Evolutionary conservation across 2,329 filamentous ascomycete species (phyloP).

Genomic region (Pyrenophora tritici-repentis): DNA sequence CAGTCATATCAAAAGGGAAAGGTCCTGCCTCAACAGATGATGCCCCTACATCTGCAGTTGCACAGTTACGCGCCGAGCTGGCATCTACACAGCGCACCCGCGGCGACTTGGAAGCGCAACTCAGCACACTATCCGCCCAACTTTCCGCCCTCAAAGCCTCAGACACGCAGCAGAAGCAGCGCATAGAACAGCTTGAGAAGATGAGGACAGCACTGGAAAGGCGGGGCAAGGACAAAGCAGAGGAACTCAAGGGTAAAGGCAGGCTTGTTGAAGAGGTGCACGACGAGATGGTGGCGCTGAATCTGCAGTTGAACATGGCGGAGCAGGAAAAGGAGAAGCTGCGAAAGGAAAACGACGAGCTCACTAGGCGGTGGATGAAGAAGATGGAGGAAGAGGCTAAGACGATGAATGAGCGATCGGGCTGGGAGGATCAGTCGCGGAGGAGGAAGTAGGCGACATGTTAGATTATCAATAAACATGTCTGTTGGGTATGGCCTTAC

Average conservation of each 20-base stretch:
- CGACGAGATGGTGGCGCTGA: conserved; percentile 87
- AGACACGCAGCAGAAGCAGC: conserved; percentile 63
- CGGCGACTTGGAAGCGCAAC: conserved; percentile 66
- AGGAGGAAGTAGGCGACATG: conserved; percentile 17
- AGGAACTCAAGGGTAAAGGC: conserved; percentile 82
- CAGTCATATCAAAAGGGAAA: conserved; percentile 33
- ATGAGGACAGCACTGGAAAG: conserved; percentile 67
- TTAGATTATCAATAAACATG: no score
- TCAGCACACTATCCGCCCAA: conserved; percentile 67
- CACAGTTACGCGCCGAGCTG: conserved; percentile 64
- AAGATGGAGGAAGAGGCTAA: conserved; percentile 85
- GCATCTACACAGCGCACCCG: conserved; percentile 77
- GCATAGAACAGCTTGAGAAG: conserved; percentile 65
- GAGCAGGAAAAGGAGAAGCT: conserved; percentile 76
- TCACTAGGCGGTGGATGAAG: conserved; percentile 91
- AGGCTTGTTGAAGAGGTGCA: conserved; percentile 86
- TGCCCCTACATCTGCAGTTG: conserved; percentile 24
- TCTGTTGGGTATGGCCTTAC: no score
- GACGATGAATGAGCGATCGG: conserved; percentile 69
- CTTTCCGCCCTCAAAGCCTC: conserved; percentile 66
- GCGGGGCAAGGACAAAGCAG: conserved; percentile 77
- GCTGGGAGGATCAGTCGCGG: conserved; percentile 31
- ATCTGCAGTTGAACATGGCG: conserved; percentile 84
- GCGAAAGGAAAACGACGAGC: conserved; percentile 81
- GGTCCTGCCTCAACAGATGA: conserved; percentile 18